Base-by-base conservation (phyloP, 108 stramenopile genomes). In the Mediolabrus comicus region DNA sequence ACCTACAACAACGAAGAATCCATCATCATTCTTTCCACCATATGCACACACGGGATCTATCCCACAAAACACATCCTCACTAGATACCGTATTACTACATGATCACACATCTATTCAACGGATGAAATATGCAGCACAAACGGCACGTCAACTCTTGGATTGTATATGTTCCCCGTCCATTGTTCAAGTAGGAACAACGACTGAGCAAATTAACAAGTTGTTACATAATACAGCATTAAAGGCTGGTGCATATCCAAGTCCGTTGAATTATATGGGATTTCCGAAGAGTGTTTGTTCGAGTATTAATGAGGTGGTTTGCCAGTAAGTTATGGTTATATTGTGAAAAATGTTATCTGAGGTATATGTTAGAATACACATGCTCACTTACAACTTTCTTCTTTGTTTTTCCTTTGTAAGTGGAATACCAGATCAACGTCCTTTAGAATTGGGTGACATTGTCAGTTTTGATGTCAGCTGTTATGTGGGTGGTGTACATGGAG, bases 301-400 rank as follows among this genome's bases (percentile, higher is more conserved):
- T n/a, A 77, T 98, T 36, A 99, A 99, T 82, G 98, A 99, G 83
- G 96, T 98, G 13, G 83, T 98, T n/a, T 98, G 98, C 87, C 99
- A 99, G n/a, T n/a, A n/a, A n/a, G n/a, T n/a, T n/a, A n/a, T n/a
- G n/a, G n/a, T n/a, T n/a, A n/a, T n/a, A n/a, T n/a, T n/a, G n/a
- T n/a, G n/a, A n/a, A n/a, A n/a, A n/a, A n/a, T n/a, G n/a, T n/a
- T n/a, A n/a, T n/a, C n/a, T n/a, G n/a, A n/a, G n/a, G n/a, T n/a
- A n/a, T n/a, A n/a, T n/a, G n/a, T n/a, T n/a, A n/a, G n/a, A n/a
- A n/a, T n/a, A n/a, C n/a, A n/a, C n/a, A n/a, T n/a, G n/a, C n/a
- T n/a, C n/a, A n/a, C n/a, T n/a, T n/a, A n/a, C n/a, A n/a, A n/a
- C n/a, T n/a, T n/a, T n/a, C n/a, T n/a, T n/a, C n/a, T n/a, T n/a